Base-by-base conservation (phyloP, 306 rosid species). In the Vachellia pachyceras region DNA sequence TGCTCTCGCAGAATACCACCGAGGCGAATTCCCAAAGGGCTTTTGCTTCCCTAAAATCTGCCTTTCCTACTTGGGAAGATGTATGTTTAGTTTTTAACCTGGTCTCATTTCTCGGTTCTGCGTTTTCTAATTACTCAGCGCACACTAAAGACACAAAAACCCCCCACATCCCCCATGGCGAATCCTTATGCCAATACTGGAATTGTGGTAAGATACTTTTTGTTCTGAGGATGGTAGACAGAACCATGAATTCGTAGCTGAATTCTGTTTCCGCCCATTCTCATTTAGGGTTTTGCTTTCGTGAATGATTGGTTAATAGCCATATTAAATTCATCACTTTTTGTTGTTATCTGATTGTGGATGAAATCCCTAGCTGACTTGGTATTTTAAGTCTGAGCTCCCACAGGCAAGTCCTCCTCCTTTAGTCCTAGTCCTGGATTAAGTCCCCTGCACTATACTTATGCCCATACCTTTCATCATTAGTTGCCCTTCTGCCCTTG, bases 1-100 rank as follows among this genome's bases (percentile, higher is more conserved):
- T 95, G 78, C 90, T 95, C 52, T 95, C 97, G 1, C 97, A 95
- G 87, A 95, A 92, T 82, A 95, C 98, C 10, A 92, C 97, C 1
- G 97, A 95, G 5, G 79, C 52, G 22, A 90, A 90, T 85, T 88
- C 90, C 6, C 85, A 80, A 13, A 88, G 79, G 85, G 98, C 98
- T 60, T 95, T 95, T 46, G 85, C 79, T 73, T 88, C 90, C 73
- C 98, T 95, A 81, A 95, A 95, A 82, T 84, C 94, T 5, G 77
- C 94, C 35, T 95, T 95, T 72, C 90, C 95, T 42, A 77, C 87
- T 11, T 90, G 90, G 92, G 84, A 87, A 80, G 80, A 86, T 76
- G 92, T 88, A 76, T 17, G 89, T 66, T 57, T 61, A 3, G 86
- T 71, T 57, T 54, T 17, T 23, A 22, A 22, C 5, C 23, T 55